Base-by-base conservation (phyloP, 305 asterid species). In the Vinca major region DNA sequence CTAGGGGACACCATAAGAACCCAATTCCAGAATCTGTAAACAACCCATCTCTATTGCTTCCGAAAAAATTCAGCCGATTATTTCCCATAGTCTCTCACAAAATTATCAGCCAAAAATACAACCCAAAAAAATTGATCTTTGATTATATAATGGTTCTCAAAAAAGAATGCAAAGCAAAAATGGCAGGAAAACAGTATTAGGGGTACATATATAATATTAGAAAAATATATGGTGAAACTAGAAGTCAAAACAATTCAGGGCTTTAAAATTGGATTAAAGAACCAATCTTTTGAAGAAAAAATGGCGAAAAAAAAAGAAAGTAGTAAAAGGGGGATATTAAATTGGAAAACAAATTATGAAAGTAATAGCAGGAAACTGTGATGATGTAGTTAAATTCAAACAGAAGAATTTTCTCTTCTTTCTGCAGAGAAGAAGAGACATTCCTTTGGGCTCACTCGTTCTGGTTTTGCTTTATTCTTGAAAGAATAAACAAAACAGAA, bases 1-100 rank as follows among this genome's bases (percentile, higher is more conserved):
- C 80, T 13, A 73, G 70, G 57, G 80, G 83, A 68, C 80, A 80
- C 87, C 87, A 80, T 3, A 80, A 37, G 19, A 82, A 75, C 69
- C 85, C 80, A 65, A 78, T 71, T 62, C 79, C 81, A 65, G 82
- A 74, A 62, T 75, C 73, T 52, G 74, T 12, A 41, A 71, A 72
- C 19, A 71, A 52, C n/a, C 41, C 40, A 43, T 57, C 80, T 33
- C 79, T 82, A 55, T 65, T 74, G 44, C 41, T 63, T 52, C 56
- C 79, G 36, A 50, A 62, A 54, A 65, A 73, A 36, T 63, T 63
- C 64, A 72, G 67, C 21, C 68, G 71, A 63, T 70, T 65, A 64
- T 66, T 57, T 62, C 69, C 82, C 87, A 80, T 82, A 48, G 41
- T 21, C 17, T 13, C 41, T 9, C 17, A 40, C 33, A 26, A 4